A percentile compares a stretch with the other conserved stretches of the same genome.
These are phyloP conservation scores for Petunia hybrid DNA, from an alignment of 305 asterid species.

Conservation along the genomic window DNA sequence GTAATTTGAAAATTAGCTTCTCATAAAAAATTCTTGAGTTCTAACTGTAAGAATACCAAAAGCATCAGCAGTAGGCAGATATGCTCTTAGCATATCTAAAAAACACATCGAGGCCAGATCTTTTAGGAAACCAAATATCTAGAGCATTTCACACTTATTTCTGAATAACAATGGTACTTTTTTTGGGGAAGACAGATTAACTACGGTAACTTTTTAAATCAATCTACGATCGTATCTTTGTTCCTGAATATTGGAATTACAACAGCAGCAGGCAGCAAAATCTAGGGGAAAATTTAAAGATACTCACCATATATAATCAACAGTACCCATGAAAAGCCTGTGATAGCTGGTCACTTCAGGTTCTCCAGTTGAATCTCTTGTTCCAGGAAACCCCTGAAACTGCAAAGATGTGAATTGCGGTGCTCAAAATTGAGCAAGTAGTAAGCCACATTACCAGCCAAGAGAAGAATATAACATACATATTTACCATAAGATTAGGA, in stretches of 20 bases:
- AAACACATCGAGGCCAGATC: not conserved
- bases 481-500: not conserved
- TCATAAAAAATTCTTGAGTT: slow-evolving; percentile 25
- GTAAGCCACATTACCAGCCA: slow-evolving; percentile 23
- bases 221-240: slow-evolving; percentile 1
- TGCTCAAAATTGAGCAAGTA: not conserved
- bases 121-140: not conserved
- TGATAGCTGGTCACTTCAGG: slow-evolving; percentile 92
- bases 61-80: not conserved
- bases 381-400: slow-evolving; percentile 66
- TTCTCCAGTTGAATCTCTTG: slow-evolving; percentile 85
- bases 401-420: slow-evolving; percentile 1
- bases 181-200: too few relatives aligned
- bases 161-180: too few relatives aligned
- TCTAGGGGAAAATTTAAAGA: slow-evolving; percentile 28
- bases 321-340: slow-evolving; percentile 85
- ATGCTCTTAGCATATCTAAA: not conserved
- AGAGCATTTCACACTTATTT: not conserved
- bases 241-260: not conserved
- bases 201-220: not conserved
- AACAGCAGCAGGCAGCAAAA: slow-evolving; percentile 7
- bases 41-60: slow-evolving; percentile 21
- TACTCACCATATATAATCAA: slow-evolving; percentile 93
- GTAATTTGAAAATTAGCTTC: slow-evolving; percentile 20
- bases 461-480: not conserved